These are phyloP conservation scores for Dissophora ornata DNA, from an alignment of 192 early-diverging fungal genomes.

Conservation along the genomic window DNA sequence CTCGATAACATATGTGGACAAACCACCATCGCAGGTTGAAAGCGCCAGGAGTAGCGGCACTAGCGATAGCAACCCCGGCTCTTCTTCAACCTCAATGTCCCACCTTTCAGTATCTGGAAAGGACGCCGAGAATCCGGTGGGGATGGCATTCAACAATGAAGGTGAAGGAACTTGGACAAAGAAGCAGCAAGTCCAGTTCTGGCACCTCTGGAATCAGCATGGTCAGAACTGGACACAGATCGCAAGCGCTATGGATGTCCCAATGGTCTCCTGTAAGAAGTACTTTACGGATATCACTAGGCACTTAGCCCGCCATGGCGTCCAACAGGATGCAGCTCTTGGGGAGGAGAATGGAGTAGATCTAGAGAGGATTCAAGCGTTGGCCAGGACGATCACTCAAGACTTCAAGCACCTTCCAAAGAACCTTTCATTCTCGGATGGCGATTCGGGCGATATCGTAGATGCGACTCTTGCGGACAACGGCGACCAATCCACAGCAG, in stretches of 20 bases:
- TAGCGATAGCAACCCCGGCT: not conserved
- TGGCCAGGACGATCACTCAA: slow-evolving; percentile 1
- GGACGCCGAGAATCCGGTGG: not conserved
- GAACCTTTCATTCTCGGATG: slow-evolving; percentile 1
- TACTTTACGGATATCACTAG: slow-evolving; percentile 10
- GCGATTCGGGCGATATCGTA: not conserved
- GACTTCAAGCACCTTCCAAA: not conserved
- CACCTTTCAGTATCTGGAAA: not conserved
- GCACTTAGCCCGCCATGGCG: not conserved
- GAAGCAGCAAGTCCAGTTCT: slow-evolving; percentile 15
- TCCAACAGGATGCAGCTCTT: not conserved
- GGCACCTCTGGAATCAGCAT: slow-evolving; percentile 14
- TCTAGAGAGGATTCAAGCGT: not conserved
- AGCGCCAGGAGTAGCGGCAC: not conserved
- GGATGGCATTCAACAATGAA: not conserved
- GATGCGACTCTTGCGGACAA: not conserved
- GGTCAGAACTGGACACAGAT: slow-evolving; percentile 8
- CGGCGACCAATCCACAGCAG: not conserved
- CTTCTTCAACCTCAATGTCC: not conserved
- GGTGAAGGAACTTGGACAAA: not conserved
- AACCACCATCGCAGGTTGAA: not conserved
- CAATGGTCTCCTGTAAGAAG: not conserved
- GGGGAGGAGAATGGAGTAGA: not conserved
- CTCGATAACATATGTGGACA: not conserved
- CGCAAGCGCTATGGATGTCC: not conserved